Percentiles rank a stretch among this genome's conserved stretches.
These are phyloP conservation scores for Drosera capensis DNA, from an alignment of 148 eudicot species.

Conservation along the genomic window DNA sequence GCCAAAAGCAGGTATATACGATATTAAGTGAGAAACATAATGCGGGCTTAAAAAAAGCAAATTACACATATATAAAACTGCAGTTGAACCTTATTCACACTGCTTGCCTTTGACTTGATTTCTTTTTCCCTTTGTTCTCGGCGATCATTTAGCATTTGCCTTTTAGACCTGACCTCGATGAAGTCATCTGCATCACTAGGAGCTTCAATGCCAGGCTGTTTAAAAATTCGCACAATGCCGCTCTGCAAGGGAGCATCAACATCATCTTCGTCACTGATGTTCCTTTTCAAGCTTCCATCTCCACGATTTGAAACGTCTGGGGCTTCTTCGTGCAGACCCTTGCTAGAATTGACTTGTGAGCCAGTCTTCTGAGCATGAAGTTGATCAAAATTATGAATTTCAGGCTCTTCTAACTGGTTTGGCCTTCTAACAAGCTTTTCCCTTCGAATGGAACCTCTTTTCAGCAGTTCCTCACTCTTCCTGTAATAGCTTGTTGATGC, in stretches of 20 bases:
- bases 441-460: slow-evolving; percentile 32
- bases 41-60: neutral
- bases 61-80: neutral
- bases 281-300: slow-evolving; percentile 59
- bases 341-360: slow-evolving; percentile 18
- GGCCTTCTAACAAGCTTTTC: slow-evolving; percentile 20
- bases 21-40: neutral
- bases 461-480: slow-evolving; percentile 18
- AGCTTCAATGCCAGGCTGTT: slow-evolving; percentile 89
- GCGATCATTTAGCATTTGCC: slow-evolving; percentile 96
- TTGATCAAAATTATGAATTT: slow-evolving; percentile 18
- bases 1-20: neutral
- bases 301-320: slow-evolving; percentile 16
- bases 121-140: slow-evolving; percentile 96
- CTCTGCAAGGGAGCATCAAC: slow-evolving; percentile 86
- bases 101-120: slow-evolving; percentile 62
- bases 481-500: slow-evolving; percentile 24
- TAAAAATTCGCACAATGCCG: slow-evolving; percentile 68
- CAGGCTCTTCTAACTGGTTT: slow-evolving; percentile 24
- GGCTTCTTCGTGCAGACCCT: slow-evolving; percentile 19
- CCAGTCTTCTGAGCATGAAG: slow-evolving; percentile 14
- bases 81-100: slow-evolving; percentile 40
- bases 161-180: slow-evolving; percentile 92
- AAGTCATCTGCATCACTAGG: slow-evolving; percentile 96
- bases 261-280: slow-evolving; percentile 50